Percentiles rank a stretch among this genome's conserved stretches.
phyloP scores from a whole-genome alignment of 1,284 basidiomycete genomes.

The Ustilago cynodontis region DNA sequence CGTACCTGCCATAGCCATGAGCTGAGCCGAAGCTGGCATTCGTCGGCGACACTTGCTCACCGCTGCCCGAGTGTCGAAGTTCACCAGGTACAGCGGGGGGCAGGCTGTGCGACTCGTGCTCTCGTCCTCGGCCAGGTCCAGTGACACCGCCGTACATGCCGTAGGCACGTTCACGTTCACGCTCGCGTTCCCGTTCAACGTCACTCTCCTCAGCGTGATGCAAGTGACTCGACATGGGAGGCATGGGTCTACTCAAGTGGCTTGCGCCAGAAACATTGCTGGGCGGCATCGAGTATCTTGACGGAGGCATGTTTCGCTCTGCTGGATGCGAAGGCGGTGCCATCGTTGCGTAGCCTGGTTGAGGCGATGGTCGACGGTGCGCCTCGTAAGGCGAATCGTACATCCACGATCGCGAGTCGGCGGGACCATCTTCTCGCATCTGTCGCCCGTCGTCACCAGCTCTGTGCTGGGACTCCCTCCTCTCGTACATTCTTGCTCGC shows the following conservation, averaged over 20 bases:
- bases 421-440: conserved; percentile 18
- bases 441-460: conserved; percentile 20
- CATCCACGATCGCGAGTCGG: conserved; percentile 30
- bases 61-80: conserved; percentile 19
- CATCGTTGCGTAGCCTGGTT: conserved; percentile 36
- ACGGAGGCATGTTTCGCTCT: conserved; percentile 30
- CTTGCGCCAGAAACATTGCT: conserved; percentile 20
- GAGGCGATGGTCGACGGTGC: conserved; percentile 29
- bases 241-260: conserved; percentile 24
- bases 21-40: conserved; percentile 25
- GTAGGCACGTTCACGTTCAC: conserved; percentile 22
- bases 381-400: conserved; percentile 43
- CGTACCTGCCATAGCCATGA: conserved; percentile 37
- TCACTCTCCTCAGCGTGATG: conserved; percentile 23
- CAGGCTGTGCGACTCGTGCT: conserved; percentile 42
- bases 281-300: conserved; percentile 43
- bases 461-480: conserved; percentile 21
- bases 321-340: conserved; percentile 42
- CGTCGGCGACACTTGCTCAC: conserved; percentile 37
- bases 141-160: conserved; percentile 23
- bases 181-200: conserved; percentile 24
- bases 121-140: conserved; percentile 21
- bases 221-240: conserved; percentile 26
- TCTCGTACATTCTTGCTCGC: conserved; percentile 24
- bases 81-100: conserved; percentile 30